Evolutionary conservation across 140 eudicot genomes (phyloP).

Genomic region (Cichorium intybus): DNA sequence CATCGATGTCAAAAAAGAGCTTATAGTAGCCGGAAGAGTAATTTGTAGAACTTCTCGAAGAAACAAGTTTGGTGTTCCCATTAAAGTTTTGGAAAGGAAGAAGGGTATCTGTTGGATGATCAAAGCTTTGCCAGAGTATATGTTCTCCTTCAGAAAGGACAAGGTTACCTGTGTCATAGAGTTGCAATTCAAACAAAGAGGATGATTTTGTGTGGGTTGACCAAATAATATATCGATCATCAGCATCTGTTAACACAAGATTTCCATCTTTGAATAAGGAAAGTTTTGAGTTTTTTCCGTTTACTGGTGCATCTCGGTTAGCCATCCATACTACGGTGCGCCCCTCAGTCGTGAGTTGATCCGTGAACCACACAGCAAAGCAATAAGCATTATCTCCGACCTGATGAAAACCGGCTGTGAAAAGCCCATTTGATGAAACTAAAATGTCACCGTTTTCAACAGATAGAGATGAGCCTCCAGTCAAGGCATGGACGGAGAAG

Average conservation of each 20-base stretch:
- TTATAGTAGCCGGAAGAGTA: conserved; percentile 30
- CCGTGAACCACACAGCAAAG: conserved; percentile 28
- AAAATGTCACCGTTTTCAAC: no score
- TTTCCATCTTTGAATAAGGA: conserved; percentile 19
- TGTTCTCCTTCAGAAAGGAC: no score
- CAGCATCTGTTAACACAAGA: conserved; percentile 30
- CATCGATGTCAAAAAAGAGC: conserved; percentile 28
- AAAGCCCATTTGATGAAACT: no score
- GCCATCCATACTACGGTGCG: conserved; percentile 25
- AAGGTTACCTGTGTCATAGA: no score
- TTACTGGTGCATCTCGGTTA: no score
- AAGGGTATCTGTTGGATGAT: conserved; percentile 41
- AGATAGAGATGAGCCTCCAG: no score
- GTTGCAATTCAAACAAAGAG: conserved; percentile 4
- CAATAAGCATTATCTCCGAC: no score
- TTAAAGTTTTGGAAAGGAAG: conserved; percentile 29
- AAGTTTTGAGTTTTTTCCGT: no score
- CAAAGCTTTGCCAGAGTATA: no score
- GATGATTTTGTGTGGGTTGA: conserved; percentile 24
- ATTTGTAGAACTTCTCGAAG: conserved; percentile 29
- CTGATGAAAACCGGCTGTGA: no score
- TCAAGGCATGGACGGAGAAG: neutral
- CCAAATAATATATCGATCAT: conserved; percentile 20
- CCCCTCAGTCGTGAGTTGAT: conserved; percentile 3
- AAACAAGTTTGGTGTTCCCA: conserved; percentile 20